A percentile compares a stretch with the other conserved stretches of the same genome.
Conservation (phyloP, 305 asterid genomes). For the Andrographis paniculata region DNA sequence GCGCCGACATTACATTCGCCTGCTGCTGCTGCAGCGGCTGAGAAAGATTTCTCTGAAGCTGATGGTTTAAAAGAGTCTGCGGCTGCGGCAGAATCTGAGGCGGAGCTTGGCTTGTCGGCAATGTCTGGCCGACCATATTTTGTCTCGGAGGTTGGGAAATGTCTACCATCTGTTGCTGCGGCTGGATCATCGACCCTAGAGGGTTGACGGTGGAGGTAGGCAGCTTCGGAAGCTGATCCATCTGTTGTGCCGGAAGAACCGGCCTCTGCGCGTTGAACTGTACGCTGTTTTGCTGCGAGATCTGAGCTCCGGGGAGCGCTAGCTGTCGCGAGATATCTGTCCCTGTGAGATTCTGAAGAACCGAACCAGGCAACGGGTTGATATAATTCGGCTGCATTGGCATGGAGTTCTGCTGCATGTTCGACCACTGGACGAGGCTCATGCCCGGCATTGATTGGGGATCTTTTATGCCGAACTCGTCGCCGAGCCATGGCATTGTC, state of each 20-base stretch:
- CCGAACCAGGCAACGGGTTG: conserved; percentile 46
- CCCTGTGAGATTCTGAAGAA: conserved; percentile 45
- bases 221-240: conserved; percentile 59
- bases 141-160: conserved; percentile 48
- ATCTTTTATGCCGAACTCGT: conserved; percentile 72
- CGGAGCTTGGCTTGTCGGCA: conserved; percentile 44
- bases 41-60: conserved; percentile 56
- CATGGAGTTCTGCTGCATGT: conserved; percentile 78
- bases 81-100: conserved; percentile 48
- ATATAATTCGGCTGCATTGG: conserved; percentile 51
- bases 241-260: conserved; percentile 41
- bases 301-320: conserved; percentile 38
- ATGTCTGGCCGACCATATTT: conserved; percentile 31
- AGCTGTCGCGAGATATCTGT: conserved; percentile 58
- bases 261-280: conserved; percentile 63
- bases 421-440: conserved; percentile 98
- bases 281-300: conserved; percentile 48
- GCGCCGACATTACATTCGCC: conserved; percentile 30
- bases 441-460: conserved; percentile 67
- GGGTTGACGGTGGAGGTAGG: conserved; percentile 47
- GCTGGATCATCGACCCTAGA: conserved; percentile 42
- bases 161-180: conserved; percentile 62
- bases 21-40: conserved; percentile 20
- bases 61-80: conserved; percentile 47
- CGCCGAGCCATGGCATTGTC: conserved; percentile 84